Evolutionary conservation across 805 yeast genomes (phyloP).

Genomic region (Wickerhamiella azyma): DNA sequence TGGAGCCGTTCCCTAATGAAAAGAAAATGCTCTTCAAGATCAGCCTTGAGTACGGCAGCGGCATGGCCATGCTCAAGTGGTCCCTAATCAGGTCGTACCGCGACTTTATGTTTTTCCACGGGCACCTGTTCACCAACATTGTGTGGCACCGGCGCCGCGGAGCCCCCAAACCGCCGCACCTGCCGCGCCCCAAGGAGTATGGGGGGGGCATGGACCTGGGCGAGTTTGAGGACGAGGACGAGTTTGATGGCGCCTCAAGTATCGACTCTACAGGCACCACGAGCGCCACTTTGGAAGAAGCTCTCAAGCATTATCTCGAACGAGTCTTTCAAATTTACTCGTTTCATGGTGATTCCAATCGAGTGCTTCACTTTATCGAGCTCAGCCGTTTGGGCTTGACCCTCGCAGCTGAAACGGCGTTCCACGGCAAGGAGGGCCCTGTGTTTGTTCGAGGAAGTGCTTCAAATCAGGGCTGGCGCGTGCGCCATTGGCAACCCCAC

Average conservation of each 20-base stretch:
- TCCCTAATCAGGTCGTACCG: slow-evolving; percentile 54
- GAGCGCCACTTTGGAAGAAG: slow-evolving; percentile 14
- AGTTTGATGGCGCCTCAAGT: neutral
- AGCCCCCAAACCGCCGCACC: slow-evolving; percentile 29
- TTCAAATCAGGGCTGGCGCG: slow-evolving; percentile 88
- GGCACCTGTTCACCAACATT: slow-evolving; percentile 30
- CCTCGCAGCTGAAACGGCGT: slow-evolving; percentile 67
- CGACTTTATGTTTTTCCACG: slow-evolving; percentile 61
- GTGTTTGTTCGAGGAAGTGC: slow-evolving; percentile 72
- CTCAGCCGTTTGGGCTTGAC: slow-evolving; percentile 77
- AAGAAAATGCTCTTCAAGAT: slow-evolving; percentile 37
- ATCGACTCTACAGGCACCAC: neutral
- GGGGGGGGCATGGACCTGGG: slow-evolving; percentile 4
- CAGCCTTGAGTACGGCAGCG: slow-evolving; percentile 85
- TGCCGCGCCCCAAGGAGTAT: slow-evolving; percentile 28
- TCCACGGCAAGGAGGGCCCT: slow-evolving; percentile 80
- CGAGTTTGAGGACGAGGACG: slow-evolving; percentile 4
- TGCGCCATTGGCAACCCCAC: slow-evolving; percentile 67
- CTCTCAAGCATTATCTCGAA: slow-evolving; percentile 54
- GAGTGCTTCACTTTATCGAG: slow-evolving; percentile 76
- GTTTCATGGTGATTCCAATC: slow-evolving; percentile 68
- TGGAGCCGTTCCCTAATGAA: slow-evolving; percentile 23
- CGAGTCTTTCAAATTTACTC: slow-evolving; percentile 45
- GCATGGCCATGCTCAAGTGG: slow-evolving; percentile 69
- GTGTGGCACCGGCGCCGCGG: slow-evolving; percentile 11